Base-by-base conservation (phyloP, 257 asterid species). In the Galeopsis tetrahit region DNA sequence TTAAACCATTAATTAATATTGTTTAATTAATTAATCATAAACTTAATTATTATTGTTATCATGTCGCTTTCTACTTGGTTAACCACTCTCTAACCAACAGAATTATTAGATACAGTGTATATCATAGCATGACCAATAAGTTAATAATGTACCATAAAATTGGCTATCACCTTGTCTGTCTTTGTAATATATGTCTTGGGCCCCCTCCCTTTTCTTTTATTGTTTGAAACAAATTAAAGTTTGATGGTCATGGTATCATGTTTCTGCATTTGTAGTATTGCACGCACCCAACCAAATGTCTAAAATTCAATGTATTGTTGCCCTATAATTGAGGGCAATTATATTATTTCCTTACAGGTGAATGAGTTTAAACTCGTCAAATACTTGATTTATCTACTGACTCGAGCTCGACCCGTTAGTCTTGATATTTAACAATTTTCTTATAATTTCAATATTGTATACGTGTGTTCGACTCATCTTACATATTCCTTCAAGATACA, bases 51-150 rank as follows among this genome's bases (percentile, higher is more conserved):
- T 52, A 2, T n/a, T 58, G 58, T 39, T 49, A 71, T 42, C 7
- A 44, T 53, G 80, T 75, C 83, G 73, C 66, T 75, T 76, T 76
- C 84, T 62, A 71, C 39, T 75, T 72, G 36, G 78, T 75, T 75
- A 58, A 39, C 69, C 65, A 53, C 11, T 35, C 31, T 51, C 56
- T 32, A 62, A 28, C 53, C 46, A 33, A 68, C 35, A 11, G 21
- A 10, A 74, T 64, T 69, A 35, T 68, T 34, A 35, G 10, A 36
- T 21, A n/a, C n/a, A n/a, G n/a, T n/a, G n/a, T n/a, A 21, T 21
- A 21, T 0, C 28, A 31, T 55, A 63, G 76, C 35, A 73, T 69
- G 66, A 40, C 77, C 49, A 62, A 63, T 78, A 78, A 42, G 69
- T 69, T 44, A 73, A 53, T 46, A 62, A 48, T 67, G 68, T 61